Evolutionary conservation across 73 alveolate genomes (phyloP), one percentile per base, ranked within the genome.

Genomic region (Stentor coeruleus): DNA sequence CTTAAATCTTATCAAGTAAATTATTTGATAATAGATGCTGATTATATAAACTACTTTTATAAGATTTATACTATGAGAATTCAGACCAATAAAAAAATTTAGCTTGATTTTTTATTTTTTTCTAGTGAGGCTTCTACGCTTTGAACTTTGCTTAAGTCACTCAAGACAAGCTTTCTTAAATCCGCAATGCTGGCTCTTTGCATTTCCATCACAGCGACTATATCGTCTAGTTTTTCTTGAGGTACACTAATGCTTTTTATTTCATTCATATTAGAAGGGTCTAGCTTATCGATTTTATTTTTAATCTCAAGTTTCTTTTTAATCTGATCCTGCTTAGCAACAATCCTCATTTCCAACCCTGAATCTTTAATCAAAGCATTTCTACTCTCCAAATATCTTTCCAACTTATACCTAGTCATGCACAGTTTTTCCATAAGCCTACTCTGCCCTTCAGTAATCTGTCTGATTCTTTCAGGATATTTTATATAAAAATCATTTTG

Each of bases 291-390:
- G 33, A 66, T 1, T 66, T 66, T 66, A 11, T 20, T 20, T 33
- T 66, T 66, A 66, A 66, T 66, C 33, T 66, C 79, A 0, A 66
- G 39, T 31, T 66, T 66, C 2, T 31, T 66, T 1, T 66, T 66
- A 0, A 66, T 66, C n/a, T 66, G 37, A 20, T 66, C 79, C n/a
- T 28, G 11, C 33, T 66, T 66, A 0, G 79, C 36, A 1, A 20
- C n/a, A 66, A 66, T 37, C 37, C 37, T 66, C 37, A 66, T 20
- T 66, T 66, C 79, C n/a, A 31, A 26, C 39, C 79, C 79, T 20
- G 79, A 66, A 2, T 66, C 37, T 66, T 31, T 66, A 20, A 14
- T 20, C 2, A 66, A 40, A 37, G 79, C 79, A 66, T 66, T 66
- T 66, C 37, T 66, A 20, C 49, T 11, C 33, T 66, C 79, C 0